Base-by-base conservation (phyloP, 2,329 filamentous ascomycete species). In the Xylariales sp. region DNA sequence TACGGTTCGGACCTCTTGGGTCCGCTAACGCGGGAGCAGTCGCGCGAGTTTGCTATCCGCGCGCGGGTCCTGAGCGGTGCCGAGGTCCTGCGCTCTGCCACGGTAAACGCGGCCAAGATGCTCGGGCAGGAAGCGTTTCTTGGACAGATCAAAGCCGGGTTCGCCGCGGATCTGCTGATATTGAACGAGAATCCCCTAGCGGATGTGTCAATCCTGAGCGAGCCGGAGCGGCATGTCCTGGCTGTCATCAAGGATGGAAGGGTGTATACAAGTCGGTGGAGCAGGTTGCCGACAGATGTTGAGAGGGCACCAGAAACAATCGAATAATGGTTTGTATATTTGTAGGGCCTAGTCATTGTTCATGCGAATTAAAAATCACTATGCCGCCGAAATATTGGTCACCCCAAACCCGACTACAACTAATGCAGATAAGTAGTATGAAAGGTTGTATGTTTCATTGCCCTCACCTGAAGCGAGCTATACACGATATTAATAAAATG, bases 221-320 rank as follows among this genome's bases (percentile, higher is more conserved):
- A 59, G 28, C 66, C 66, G 3, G 66, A 76, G 34, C 60, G 63
- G 47, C 59, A 67, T 42, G 45, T 78, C 6, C 45, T 76, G 29
- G 67, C 62, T 3, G 72, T 78, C 2, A 60, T 79, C 33, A 78
- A 78, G 49, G 74, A 75, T 24, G 75, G 76, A 3, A 58, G 66
- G 15, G 63, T 74, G n/a, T 55, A 32, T n/a, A 34, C 34, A 6
- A 45, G 40, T 23, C 37, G 40, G 8, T 45, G 43, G 42, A 29
- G 14, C 8, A 27, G 14, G 5, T 14, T 40, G 19, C 33, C 33
- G 13, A 23, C 20, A 17, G 37, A 37, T 23, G 33, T 35, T 18
- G 16, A 32, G 15, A 15, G 30, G 16, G 10, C 17, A 4, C 6
- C 6, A 12, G 13, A 15, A 7, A 20, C 8, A 23, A 29, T 36